phyloP scores from a whole-genome alignment of 2,329 filamentous ascomycete species.

The Aureobasidium sp. region DNA sequence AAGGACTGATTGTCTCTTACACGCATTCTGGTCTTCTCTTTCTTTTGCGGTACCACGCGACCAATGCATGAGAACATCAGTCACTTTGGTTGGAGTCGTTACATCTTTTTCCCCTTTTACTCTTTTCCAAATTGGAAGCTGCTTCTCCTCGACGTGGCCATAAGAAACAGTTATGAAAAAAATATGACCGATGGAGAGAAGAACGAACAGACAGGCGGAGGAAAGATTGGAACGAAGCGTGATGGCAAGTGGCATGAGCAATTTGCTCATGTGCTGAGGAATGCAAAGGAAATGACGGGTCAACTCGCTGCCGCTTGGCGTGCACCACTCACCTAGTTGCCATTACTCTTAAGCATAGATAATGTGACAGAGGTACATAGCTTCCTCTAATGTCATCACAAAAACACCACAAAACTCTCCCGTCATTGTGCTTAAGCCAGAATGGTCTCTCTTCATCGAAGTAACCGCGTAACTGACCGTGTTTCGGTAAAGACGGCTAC shows the following conservation, averaged over 20 bases:
- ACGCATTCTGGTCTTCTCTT: background rate
- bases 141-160: background rate
- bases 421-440: too few species aligned
- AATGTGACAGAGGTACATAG: constrained; percentile 1
- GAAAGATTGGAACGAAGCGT: background rate
- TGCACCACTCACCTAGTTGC: background rate
- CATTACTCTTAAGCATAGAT: constrained; percentile 5
- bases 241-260: background rate
- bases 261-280: background rate
- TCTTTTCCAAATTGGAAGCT: background rate
- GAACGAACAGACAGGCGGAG: background rate
- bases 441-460: background rate
- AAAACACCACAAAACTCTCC: background rate
- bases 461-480: too few species aligned
- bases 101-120: background rate
- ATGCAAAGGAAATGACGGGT: background rate
- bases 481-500: too few species aligned
- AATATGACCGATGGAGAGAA: background rate
- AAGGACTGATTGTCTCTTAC: background rate
- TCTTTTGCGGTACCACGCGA: background rate
- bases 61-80: background rate
- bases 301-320: background rate
- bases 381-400: constrained; percentile 1
- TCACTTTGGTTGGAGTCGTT: background rate
- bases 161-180: constrained; percentile 10